These are phyloP conservation scores for Blastobotrys persicus DNA, from an alignment of 1,139 yeast genomes.

Conservation along the genomic window DNA sequence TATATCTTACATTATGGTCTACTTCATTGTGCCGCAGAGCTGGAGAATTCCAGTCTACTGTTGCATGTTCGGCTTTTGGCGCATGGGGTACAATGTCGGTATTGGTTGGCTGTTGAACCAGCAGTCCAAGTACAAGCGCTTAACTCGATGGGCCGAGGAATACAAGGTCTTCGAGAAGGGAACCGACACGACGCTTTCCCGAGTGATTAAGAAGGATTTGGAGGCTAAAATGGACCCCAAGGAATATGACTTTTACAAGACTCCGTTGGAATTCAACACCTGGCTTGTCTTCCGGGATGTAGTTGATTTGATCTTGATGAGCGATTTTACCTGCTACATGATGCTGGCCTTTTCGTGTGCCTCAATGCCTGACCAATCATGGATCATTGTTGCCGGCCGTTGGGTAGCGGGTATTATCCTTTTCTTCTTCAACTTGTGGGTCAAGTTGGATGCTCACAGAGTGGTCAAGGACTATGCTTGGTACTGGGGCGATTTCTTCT, in stretches of 20 bases:
- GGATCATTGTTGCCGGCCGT: slow-evolving; percentile 37
- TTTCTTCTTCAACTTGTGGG: slow-evolving; percentile 78
- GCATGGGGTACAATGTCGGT: slow-evolving; percentile 74
- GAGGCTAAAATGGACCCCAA: slow-evolving; percentile 52
- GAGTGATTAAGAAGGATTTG: slow-evolving; percentile 49
- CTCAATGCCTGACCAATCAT: slow-evolving; percentile 43
- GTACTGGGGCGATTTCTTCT: slow-evolving; percentile 96
- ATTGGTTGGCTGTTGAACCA: slow-evolving; percentile 67
- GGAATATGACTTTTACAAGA: slow-evolving; percentile 47
- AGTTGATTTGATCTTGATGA: slow-evolving; percentile 82
- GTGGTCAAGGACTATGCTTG: slow-evolving; percentile 90
- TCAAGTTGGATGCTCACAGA: slow-evolving; percentile 82
- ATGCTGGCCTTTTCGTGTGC: slow-evolving; percentile 64
- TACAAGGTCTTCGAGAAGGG: slow-evolving; percentile 47
- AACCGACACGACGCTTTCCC: slow-evolving; percentile 40
- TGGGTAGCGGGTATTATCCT: slow-evolving; percentile 46
- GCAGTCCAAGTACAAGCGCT: slow-evolving; percentile 59
- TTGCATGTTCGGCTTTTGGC: slow-evolving; percentile 68
- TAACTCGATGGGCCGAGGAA: slow-evolving; percentile 56
- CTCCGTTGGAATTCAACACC: slow-evolving; percentile 77
- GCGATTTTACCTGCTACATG: slow-evolving; percentile 76
- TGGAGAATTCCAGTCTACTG: slow-evolving; percentile 49
- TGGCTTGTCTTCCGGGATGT: slow-evolving; percentile 80
- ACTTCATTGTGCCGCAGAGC: slow-evolving; percentile 36
- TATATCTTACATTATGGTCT: slow-evolving; percentile 51